Evolutionary conservation across 805 yeast genomes (phyloP).

Genomic region (Candida peoriensis): DNA sequence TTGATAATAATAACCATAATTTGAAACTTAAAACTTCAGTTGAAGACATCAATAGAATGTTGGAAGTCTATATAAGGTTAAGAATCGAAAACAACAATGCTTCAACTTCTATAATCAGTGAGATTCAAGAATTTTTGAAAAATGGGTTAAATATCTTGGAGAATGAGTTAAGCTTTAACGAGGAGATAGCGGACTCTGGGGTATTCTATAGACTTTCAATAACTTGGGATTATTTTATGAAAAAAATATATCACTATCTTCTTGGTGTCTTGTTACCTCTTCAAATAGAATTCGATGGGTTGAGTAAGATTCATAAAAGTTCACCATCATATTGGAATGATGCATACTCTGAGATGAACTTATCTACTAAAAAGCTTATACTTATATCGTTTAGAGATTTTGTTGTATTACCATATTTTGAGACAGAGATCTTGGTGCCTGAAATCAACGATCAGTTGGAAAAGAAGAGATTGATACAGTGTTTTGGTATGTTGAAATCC

Average conservation of each 20-base stretch:
- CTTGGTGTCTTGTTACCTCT: slow-evolving; percentile 60
- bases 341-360: slow-evolving; percentile 16
- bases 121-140: slow-evolving; percentile 40
- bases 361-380: slow-evolving; percentile 36
- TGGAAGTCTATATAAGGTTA: slow-evolving; percentile 34
- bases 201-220: slow-evolving; percentile 30
- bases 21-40: slow-evolving; percentile 41
- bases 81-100: slow-evolving; percentile 33
- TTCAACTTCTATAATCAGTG: slow-evolving; percentile 34
- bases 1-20: slow-evolving; percentile 27
- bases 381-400: slow-evolving; percentile 47
- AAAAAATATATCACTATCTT: slow-evolving; percentile 50
- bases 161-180: slow-evolving; percentile 30
- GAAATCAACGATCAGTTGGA: slow-evolving; percentile 26
- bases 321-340: slow-evolving; percentile 25
- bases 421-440: slow-evolving; percentile 30
- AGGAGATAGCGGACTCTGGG: slow-evolving; percentile 20
- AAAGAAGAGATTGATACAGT: slow-evolving; percentile 46
- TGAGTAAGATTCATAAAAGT: slow-evolving; percentile 24
- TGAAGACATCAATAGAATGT: slow-evolving; percentile 51
- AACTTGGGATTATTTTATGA: slow-evolving; percentile 55
- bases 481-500: slow-evolving; percentile 53
- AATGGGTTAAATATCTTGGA: slow-evolving; percentile 38
- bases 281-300: slow-evolving; percentile 37
- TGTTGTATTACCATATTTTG: slow-evolving; percentile 48